phyloP scores from a whole-genome alignment of 2,329 filamentous ascomycete genomes.

The Coleophoma crateriformis region DNA sequence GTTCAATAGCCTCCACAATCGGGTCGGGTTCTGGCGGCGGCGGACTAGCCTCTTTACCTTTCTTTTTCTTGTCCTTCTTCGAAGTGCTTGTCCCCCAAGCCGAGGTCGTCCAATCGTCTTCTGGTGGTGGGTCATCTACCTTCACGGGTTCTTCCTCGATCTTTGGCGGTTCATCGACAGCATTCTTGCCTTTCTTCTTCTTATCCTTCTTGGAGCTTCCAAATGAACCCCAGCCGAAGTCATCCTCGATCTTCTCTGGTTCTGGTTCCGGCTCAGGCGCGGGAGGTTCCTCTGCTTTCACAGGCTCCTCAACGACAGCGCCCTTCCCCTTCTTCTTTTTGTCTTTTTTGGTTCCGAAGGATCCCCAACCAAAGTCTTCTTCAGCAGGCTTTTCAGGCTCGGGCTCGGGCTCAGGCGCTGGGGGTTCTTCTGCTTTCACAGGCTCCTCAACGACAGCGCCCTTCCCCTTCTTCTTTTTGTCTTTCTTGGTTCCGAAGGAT shows the following conservation, averaged over 20 bases:
- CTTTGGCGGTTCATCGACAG: constrained; percentile 20
- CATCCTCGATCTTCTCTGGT: constrained; percentile 19
- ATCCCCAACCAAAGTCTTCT: constrained; percentile 20
- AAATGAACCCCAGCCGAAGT: constrained; percentile 18
- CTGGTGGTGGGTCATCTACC: constrained; percentile 9
- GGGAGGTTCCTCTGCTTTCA: constrained; percentile 24
- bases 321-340: constrained; percentile 37
- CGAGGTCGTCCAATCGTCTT: constrained; percentile 21
- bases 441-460: constrained; percentile 21
- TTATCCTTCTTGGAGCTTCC: constrained; percentile 27
- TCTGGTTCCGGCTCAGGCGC: constrained; percentile 30
- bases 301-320: constrained; percentile 20
- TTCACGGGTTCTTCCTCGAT: constrained; percentile 29
- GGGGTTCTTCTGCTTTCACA: constrained; percentile 21
- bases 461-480: constrained; percentile 38
- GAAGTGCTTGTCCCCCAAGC: constrained; percentile 21
- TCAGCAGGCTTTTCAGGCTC: constrained; percentile 26
- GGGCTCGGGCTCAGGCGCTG: constrained; percentile 30
- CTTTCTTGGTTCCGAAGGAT: constrained; percentile 20
- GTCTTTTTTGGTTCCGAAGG: constrained; percentile 22
- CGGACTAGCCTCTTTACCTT: constrained; percentile 17
- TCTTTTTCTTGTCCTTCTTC: constrained; percentile 39
- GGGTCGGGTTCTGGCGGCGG: constrained; percentile 11
- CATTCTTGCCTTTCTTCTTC: constrained; percentile 37
- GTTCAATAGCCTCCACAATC: constrained; percentile 17